Percentiles rank a stretch among this genome's conserved stretches.
phyloP scores from a whole-genome alignment of 2,329 filamentous ascomycete species.

The Aureobasidium sp. region DNA sequence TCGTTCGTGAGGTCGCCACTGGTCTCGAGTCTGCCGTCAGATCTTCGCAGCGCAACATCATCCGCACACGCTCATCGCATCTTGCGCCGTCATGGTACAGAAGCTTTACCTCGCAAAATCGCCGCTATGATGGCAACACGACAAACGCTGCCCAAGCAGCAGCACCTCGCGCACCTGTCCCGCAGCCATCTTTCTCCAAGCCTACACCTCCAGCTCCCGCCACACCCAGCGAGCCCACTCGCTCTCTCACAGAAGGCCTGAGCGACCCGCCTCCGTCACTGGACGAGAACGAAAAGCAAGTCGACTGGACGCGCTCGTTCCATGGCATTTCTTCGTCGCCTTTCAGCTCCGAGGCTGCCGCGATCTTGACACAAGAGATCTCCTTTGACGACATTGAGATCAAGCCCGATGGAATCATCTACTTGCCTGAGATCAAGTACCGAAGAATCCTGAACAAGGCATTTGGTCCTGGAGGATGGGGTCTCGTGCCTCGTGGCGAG shows the following conservation, averaged over 20 bases:
- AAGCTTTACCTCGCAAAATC: slow-evolving; percentile 9
- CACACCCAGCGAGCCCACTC: slow-evolving; percentile 22
- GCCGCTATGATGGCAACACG: slow-evolving; percentile 1
- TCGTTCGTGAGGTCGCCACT: slow-evolving; percentile 2
- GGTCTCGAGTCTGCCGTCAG: slow-evolving; percentile 6
- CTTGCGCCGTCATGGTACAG: slow-evolving; percentile 7
- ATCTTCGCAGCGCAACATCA: neutral
- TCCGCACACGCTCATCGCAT: slow-evolving; percentile 5
- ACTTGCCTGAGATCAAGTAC: slow-evolving; percentile 98
- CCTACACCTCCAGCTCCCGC: slow-evolving; percentile 14
- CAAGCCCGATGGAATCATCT: slow-evolving; percentile 94
- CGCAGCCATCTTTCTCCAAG: slow-evolving; percentile 13
- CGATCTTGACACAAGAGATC: slow-evolving; percentile 62
- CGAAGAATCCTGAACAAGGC: slow-evolving; percentile 79
- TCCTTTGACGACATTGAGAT: slow-evolving; percentile 78
- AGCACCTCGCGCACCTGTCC: slow-evolving; percentile 9
- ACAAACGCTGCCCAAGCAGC: neutral
- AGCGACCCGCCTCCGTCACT: slow-evolving; percentile 44
- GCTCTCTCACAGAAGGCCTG: slow-evolving; percentile 45
- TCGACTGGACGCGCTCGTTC: slow-evolving; percentile 81
- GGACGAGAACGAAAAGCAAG: slow-evolving; percentile 44
- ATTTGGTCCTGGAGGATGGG: slow-evolving; percentile 95
- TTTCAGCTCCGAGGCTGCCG: slow-evolving; percentile 63
- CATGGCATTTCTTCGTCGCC: slow-evolving; percentile 66
- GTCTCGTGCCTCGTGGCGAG: slow-evolving; percentile 79